Base-by-base conservation (phyloP, 2,329 filamentous ascomycete species). In the Epicoccum nigrum region DNA sequence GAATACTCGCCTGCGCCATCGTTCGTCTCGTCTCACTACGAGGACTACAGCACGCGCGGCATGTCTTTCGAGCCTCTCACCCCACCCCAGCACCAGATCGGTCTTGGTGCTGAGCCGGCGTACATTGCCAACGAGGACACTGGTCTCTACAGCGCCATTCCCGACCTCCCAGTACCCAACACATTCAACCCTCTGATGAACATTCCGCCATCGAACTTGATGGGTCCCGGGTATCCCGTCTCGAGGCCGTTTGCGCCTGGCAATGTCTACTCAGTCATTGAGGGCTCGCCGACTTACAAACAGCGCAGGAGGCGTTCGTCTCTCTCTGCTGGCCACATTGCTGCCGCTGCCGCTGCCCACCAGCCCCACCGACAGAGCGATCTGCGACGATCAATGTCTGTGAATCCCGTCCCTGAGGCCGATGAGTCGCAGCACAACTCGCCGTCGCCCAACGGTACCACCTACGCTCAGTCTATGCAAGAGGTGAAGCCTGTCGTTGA, bases 51-150 rank as follows among this genome's bases (percentile, higher is more conserved):
- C 83, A 93, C 92, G 72, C 89, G 94, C 51, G 94, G 92, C 43
- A 86, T 97, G 67, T 97, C 93, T 2, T 99, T 93, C 72, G 94
- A 99, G 81, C 94, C 94, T 44, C 86, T 99, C 63, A 99, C 94
- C 0, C 94, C 94, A 51, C 94, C 94, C 13, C 94, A 97, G 73
- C 91, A 97, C 75, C 85, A 89, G 12, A 77, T 94, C 52, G 86
- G 84, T 56, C 87, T 96, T 60, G 85, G 88, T 54, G 83, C 88
- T 32, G 94, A 99, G 79, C 92, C 94, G 8, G 91, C 94, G 8
- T 99, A 97, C 78, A 96, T 99, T 73, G 91, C 93, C 56, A 97
- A 97, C 72, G 94, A 99, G 78, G 94, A 97, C 74, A 96, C 93
- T 37, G 92, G 92, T 52, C 82, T 97, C 39, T 97, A 97, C 82